Evolutionary conservation across 768 basidiomycete species (phyloP), one percentile per base, ranked within the genome.

Genomic region (Antrodiella citrinella): DNA sequence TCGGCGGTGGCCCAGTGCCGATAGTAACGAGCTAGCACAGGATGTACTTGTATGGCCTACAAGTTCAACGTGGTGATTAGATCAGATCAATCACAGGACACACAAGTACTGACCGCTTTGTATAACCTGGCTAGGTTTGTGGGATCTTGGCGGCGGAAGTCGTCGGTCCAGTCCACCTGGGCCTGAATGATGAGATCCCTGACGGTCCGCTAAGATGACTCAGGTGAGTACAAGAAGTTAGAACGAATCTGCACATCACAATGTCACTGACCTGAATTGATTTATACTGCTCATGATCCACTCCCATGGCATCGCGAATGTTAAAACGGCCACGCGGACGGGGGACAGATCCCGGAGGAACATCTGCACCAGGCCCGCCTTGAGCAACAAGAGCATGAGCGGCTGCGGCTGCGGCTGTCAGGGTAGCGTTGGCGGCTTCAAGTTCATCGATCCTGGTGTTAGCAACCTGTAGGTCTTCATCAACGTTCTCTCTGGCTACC

Each of bases 1-100:
- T 46, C 59, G 0, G 54, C 53, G 4, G 57, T 58, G 1, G 55
- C 49, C 59, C 59, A 60, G 48, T 54, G 48, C 40, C 48, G 49
- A 19, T 46, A 15, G 38, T 51, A 60, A 20, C 46, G 50, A 0
- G 7, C 19, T 15, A 60, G 47, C 13, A 45, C 39, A 0, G 55
- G 53, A n/a, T 58, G 52, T 1, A 15, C 11, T 25, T 54, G 21
- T 4, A 45, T 20, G 20, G 53, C 42, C 51, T 53, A 38, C 18
- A 38, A 10, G 35, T 10, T 38, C 35, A 38, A 38, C 35, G 10
- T 38, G 10, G 35, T 38, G 18, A 18, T 38, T n/a, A n/a, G n/a
- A n/a, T n/a, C n/a, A n/a, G n/a, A n/a, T n/a, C n/a, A n/a, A n/a
- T n/a, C n/a, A n/a, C n/a, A n/a, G n/a, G n/a, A n/a, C n/a, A n/a